Conservation (phyloP, 768 basidiomycete species). For the Lactifluus volemus region DNA sequence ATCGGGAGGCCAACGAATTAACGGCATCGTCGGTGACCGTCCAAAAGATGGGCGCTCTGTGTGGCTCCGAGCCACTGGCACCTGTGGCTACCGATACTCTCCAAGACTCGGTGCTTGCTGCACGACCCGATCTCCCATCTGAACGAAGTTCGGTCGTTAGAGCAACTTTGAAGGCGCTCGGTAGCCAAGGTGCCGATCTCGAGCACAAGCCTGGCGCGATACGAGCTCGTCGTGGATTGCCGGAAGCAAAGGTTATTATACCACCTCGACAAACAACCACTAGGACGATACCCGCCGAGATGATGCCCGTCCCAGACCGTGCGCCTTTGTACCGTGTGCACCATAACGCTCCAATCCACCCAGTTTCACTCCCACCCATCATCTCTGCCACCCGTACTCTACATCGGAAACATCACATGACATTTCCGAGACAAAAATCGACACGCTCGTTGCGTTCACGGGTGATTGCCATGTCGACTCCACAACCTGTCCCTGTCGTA, state of each 20-base stretch:
- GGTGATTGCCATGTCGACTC: not conserved
- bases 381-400: constrained; percentile 8
- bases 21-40: not conserved
- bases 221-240: constrained; percentile 9
- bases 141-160: not conserved
- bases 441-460: constrained; percentile 13
- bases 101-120: not conserved
- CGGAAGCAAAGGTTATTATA: not conserved
- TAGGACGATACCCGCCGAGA: too few relatives aligned
- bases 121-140: not conserved
- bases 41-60: not conserved
- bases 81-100: not conserved
- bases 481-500: not conserved
- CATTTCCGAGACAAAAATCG: constrained; percentile 13
- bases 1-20: not conserved
- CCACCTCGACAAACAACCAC: not conserved
- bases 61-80: not conserved
- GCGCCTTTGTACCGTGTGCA: not conserved
- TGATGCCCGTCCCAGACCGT: not conserved
- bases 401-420: constrained; percentile 16
- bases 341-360: not conserved
- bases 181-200: not conserved
- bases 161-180: not conserved
- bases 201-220: not conserved
- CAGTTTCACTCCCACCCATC: constrained; percentile 12